Evolutionary conservation across 805 yeast species (phyloP).

Genomic region (Hanseniaspora vineae): DNA sequence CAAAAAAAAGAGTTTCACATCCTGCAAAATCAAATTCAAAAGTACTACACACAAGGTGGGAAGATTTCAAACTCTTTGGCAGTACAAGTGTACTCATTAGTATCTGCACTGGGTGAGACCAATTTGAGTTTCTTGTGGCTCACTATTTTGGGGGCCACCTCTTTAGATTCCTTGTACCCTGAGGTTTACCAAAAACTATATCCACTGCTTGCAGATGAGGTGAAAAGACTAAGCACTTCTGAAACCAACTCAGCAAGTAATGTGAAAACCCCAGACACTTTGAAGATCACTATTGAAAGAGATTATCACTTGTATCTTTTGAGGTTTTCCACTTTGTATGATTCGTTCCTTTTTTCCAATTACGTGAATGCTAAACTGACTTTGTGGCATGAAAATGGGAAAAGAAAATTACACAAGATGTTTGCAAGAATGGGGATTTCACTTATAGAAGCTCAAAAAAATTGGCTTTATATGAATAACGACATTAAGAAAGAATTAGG

Average conservation of each 20-base stretch:
- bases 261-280: constrained; percentile 27
- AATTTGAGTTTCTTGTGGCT: constrained; percentile 63
- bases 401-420: constrained; percentile 72
- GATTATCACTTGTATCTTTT: constrained; percentile 79
- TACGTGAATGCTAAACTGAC: constrained; percentile 79
- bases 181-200: constrained; percentile 58
- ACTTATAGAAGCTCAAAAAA: constrained; percentile 74
- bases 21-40: constrained; percentile 47
- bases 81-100: constrained; percentile 64
- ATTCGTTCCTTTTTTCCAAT: constrained; percentile 81
- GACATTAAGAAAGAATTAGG: constrained; percentile 63
- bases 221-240: constrained; percentile 44
- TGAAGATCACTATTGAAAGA: constrained; percentile 50
- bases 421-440: constrained; percentile 96
- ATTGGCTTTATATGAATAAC: constrained; percentile 84
- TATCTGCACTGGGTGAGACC: constrained; percentile 77
- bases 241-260: background rate
- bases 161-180: constrained; percentile 62
- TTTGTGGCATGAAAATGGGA: constrained; percentile 87
- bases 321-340: constrained; percentile 89
- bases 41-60: constrained; percentile 77
- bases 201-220: constrained; percentile 75
- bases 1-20: constrained; percentile 31
- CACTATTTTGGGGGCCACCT: constrained; percentile 76
- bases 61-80: constrained; percentile 63